Percentiles rank a stretch among this genome's conserved stretches.
Evolutionary conservation across 495 filamentous ascomycete genomes (phyloP).

Genomic region (Neurospora intermedia): DNA sequence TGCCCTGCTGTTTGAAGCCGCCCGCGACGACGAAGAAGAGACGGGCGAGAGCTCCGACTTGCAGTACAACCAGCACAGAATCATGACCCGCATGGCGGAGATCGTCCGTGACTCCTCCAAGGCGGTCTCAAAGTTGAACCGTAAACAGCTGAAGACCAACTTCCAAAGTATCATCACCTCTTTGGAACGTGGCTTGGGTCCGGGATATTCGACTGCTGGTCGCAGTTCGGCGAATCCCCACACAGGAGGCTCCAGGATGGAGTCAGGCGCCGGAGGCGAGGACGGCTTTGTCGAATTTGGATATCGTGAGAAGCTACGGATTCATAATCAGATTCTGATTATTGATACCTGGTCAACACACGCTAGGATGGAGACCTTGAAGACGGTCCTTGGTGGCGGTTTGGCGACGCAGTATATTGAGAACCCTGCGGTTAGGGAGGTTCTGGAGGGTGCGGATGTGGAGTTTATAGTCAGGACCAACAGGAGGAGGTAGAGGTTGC

Average conservation of each 20-base stretch:
- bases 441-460: constrained; percentile 36
- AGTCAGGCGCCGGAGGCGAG: constrained; percentile 43
- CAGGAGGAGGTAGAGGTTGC: not conserved
- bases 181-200: constrained; percentile 53
- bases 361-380: constrained; percentile 62
- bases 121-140: constrained; percentile 66
- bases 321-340: constrained; percentile 61
- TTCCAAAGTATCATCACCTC: constrained; percentile 79
- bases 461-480: constrained; percentile 13
- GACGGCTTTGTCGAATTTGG: constrained; percentile 67
- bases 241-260: constrained; percentile 38
- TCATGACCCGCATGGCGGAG: constrained; percentile 43
- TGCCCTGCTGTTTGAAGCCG: constrained; percentile 79
- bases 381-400: constrained; percentile 67
- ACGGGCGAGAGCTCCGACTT: constrained; percentile 38
- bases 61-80: constrained; percentile 42
- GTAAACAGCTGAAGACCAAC: constrained; percentile 62
- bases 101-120: constrained; percentile 53
- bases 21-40: constrained; percentile 54
- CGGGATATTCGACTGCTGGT: constrained; percentile 35
- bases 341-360: constrained; percentile 92
- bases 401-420: constrained; percentile 71
- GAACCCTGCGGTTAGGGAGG: constrained; percentile 70
- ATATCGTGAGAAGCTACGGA: constrained; percentile 63
- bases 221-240: constrained; percentile 29